Percentiles rank a stretch among this genome's conserved stretches.
These are phyloP conservation scores for Globisporangium rhizosaccharum DNA, from an alignment of 352 stramenopile species.

Conservation along the genomic window DNA sequence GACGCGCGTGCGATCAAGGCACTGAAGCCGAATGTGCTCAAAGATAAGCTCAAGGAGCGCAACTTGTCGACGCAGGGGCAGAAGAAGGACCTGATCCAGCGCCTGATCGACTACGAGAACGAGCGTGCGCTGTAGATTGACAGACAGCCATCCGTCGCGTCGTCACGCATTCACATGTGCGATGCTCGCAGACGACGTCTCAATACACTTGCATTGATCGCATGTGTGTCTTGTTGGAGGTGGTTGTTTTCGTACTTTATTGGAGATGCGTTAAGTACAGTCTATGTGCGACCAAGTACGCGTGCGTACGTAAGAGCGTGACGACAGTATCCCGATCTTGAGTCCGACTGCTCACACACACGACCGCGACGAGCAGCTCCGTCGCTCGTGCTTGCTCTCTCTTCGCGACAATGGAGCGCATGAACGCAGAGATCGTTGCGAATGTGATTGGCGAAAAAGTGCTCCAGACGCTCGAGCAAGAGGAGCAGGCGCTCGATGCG, in stretches of 20 bases:
- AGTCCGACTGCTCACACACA: no score
- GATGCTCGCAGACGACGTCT: no score
- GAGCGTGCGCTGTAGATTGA: constrained; percentile 70
- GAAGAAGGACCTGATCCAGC: constrained; percentile 87
- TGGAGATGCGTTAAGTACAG: neutral
- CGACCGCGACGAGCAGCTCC: neutral
- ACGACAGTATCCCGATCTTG: constrained; percentile 2
- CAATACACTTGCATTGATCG: no score
- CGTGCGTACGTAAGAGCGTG: neutral
- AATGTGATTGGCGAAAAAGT: constrained; percentile 83
- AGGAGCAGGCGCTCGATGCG: constrained; percentile 81
- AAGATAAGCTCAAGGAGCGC: constrained; percentile 87
- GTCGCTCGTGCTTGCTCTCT: neutral
- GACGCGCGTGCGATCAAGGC: constrained; percentile 81
- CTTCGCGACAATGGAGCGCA: constrained; percentile 37
- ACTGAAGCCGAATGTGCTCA: constrained; percentile 82
- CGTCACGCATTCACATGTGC: neutral
- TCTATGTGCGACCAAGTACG: neutral
- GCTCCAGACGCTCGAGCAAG: constrained; percentile 81
- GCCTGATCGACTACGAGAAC: constrained; percentile 86
- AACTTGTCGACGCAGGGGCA: constrained; percentile 80
- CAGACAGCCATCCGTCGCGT: constrained; percentile 1
- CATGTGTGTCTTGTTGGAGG: neutral
- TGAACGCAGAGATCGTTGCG: constrained; percentile 72
- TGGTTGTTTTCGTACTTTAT: constrained; percentile 1